Base-by-base conservation (phyloP, 1,139 yeast genomes). In the Chernovozyma sophiae-reginae region DNA sequence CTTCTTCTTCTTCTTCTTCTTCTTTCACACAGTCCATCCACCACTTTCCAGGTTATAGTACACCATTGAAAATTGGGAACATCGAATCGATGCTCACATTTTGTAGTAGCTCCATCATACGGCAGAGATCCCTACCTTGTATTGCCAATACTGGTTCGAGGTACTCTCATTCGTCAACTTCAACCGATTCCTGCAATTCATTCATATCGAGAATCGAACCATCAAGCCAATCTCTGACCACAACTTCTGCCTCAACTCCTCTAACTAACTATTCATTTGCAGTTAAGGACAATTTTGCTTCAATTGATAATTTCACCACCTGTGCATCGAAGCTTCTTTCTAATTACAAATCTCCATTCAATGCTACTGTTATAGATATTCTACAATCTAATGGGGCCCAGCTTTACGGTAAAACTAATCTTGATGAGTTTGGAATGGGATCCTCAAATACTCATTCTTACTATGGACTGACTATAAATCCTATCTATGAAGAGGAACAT, bases 341-440 rank as follows among this genome's bases (percentile, higher is more conserved):
- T 4, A 65, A 65, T 29, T 92, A 84, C 53, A 52, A 52, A 8
- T 80, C 95, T 25, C 97, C 97, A 0, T 89, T 75, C 52, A 79
- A 84, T 44, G 86, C 97, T 4, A 86, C 97, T 0, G 85, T 82
- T 2, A 77, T 79, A 0, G 47, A 57, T 2, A 62, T 80, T 7
- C 58, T 92, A n/a, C 56, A 68, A 13, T 48, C 57, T 0, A 66
- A 71, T 3, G 86, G 89, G 0, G 70, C 73, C 18, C 49, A 58
- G 1, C 54, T 81, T n/a, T 61, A 80, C 0, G 97, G 96, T 0
- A 92, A 90, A 58, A 74, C 95, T n/a, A 92, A 92, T 49, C 68
- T 94, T 75, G 99, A 94, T 61, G 97, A 94, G 60, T 94, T 92
- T 63, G 98, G 95, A 1, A 94, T 94, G 98, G 99, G 98, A 2